Conservation (phyloP, 495 filamentous ascomycete genomes). For the Hypoxylon fragiforme region DNA sequence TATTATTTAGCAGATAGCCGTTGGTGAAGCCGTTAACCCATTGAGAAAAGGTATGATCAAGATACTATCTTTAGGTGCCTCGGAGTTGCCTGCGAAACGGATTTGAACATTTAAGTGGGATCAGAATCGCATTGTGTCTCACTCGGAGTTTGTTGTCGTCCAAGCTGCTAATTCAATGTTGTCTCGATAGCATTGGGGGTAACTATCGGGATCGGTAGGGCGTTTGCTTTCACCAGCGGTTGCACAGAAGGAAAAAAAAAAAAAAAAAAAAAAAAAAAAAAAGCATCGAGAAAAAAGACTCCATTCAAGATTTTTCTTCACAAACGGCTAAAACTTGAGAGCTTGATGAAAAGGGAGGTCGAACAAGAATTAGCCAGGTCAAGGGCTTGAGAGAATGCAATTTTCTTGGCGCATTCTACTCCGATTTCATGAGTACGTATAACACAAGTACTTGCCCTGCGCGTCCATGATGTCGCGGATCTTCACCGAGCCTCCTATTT, state of each 20-base stretch:
- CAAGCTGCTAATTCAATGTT: constrained; percentile 93
- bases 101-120: constrained; percentile 75
- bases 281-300: constrained; percentile 61
- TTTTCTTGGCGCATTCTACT: constrained; percentile 60
- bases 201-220: constrained; percentile 75
- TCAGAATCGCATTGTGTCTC: constrained; percentile 53
- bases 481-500: constrained; percentile 28
- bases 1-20: too few relatives aligned
- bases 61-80: constrained; percentile 60
- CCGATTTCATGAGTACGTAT: constrained; percentile 35
- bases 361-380: constrained; percentile 67
- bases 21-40: too few relatives aligned
- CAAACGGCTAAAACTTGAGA: constrained; percentile 72
- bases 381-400: constrained; percentile 65
- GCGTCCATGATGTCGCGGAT: constrained; percentile 46
- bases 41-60: too few relatives aligned
- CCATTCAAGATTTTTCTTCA: constrained; percentile 78
- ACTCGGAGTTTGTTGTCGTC: constrained; percentile 80
- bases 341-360: constrained; percentile 81
- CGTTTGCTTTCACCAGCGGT: constrained; percentile 76
- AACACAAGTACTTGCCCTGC: constrained; percentile 41
- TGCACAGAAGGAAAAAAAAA: too few relatives aligned
- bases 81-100: constrained; percentile 56
- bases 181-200: constrained; percentile 87
- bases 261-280: too few relatives aligned